Base-by-base conservation (phyloP, 371 early-diverging fungal species). In the Rhizopus delemar region DNA sequence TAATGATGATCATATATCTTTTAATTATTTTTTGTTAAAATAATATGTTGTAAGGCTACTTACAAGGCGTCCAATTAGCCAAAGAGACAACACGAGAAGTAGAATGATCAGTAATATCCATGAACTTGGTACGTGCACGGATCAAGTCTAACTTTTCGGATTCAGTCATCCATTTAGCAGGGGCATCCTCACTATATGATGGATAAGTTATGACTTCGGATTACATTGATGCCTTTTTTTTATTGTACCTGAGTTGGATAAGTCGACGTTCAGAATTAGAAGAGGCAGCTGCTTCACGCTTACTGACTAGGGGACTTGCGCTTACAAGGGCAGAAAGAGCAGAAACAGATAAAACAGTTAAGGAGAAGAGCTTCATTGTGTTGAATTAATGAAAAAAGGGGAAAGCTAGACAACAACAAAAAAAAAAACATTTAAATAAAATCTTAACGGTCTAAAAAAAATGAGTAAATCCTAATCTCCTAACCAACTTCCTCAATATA, bases 101-200 rank as follows among this genome's bases (percentile, higher is more conserved):
- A 39, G 68, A 68, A 52, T 77, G 62, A 52, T 93, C 92, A 16
- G 97, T 97, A 55, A 95, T 85, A 69, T 97, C 97, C 86, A 96
- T 93, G 66, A 87, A 96, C 29, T 74, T 71, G 53, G 86, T 79
- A 22, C 84, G 84, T 6, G 78, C 73, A 22, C 89, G 80, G 41
- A 89, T 65, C 55, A 97, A 82, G 1, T 70, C 78, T 13, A 85
- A 66, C 29, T 90, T 89, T 60, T 93, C 81, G 12, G 65, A 56
- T 51, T 88, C 79, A 8, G 71, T 70, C 80, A 91, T 81, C 88
- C 87, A 91, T 62, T 67, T 71, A 31, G 84, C 73, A n/a, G 78
- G 79, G 31, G 72, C 43, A 49, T 77, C 75, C 0, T 78, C 81
- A 53, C 77, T 73, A 45, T 4, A 31, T 4, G 6, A 22, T 36